Conservation (phyloP, 371 early-diverging fungal species). For the Zopfochytrium polystomum region DNA sequence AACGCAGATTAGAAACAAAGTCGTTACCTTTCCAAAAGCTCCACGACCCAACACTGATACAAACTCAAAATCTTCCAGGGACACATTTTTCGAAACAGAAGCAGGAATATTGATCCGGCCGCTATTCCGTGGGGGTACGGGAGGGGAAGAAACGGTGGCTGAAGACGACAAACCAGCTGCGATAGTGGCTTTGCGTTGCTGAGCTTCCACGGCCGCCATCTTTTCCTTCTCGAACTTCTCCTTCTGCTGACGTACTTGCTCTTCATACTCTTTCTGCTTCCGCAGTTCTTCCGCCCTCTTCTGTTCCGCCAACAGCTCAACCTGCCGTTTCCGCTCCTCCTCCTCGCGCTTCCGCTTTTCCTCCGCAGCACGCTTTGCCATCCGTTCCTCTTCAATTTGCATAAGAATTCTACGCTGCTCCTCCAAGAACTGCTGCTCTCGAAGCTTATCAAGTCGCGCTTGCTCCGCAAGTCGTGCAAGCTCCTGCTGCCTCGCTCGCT, state of each 20-base stretch:
- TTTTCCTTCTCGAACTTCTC: conserved; percentile 17
- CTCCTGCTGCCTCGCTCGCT: not conserved
- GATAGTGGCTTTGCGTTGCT: not conserved
- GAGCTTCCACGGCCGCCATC: not conserved
- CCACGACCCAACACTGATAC: conserved; percentile 94
- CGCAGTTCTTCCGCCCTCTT: conserved; percentile 1
- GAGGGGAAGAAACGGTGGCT: conserved; percentile 49
- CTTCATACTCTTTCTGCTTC: conserved; percentile 3
- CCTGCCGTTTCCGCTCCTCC: not conserved
- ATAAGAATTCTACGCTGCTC: conserved; percentile 4
- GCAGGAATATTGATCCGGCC: conserved; percentile 16
- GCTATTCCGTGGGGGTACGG: conserved; percentile 55
- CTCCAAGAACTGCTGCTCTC: not conserved
- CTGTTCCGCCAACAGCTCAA: not conserved
- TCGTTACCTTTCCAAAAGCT: conserved; percentile 96
- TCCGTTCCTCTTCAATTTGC: conserved; percentile 14
- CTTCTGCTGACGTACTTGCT: conserved; percentile 31
- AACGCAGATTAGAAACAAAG: no score
- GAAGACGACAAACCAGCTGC: conserved; percentile 5
- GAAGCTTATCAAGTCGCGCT: not conserved
- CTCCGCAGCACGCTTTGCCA: not conserved
- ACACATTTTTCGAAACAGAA: not conserved
- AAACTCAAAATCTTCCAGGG: conserved; percentile 80
- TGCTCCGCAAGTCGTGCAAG: not conserved
- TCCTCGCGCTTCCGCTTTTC: not conserved